Conservation (phyloP, 148 eudicot genomes). For the Persicaria maculosa region DNA sequence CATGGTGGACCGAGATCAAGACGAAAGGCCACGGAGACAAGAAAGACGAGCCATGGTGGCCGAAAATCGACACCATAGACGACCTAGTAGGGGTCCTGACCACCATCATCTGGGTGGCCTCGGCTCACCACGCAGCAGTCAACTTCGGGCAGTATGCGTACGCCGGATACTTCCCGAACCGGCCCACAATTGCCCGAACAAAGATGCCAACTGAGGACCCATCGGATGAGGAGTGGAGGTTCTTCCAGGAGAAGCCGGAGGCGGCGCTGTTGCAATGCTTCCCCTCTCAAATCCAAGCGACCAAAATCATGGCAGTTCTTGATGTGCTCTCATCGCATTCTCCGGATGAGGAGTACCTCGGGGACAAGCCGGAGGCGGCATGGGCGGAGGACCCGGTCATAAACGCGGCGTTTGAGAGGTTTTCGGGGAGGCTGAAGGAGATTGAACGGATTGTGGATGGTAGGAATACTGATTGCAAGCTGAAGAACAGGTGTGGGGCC, state of each 20-base stretch:
- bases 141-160: slow-evolving; percentile 71
- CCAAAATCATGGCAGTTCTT: slow-evolving; percentile 45
- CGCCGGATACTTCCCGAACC: slow-evolving; percentile 60
- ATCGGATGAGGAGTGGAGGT: slow-evolving; percentile 22
- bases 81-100: slow-evolving; percentile 47
- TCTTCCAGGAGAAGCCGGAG: slow-evolving; percentile 40
- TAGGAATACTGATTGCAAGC: slow-evolving; percentile 31
- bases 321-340: slow-evolving; percentile 61
- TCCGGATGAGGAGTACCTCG: slow-evolving; percentile 63
- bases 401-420: slow-evolving; percentile 50
- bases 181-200: slow-evolving; percentile 51
- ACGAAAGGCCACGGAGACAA: slow-evolving; percentile 57
- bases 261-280: slow-evolving; percentile 27
- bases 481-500: slow-evolving; percentile 59
- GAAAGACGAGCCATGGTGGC: slow-evolving; percentile 15
- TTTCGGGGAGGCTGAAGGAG: slow-evolving; percentile 38
- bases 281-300: slow-evolving; percentile 60
- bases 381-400: slow-evolving; percentile 38
- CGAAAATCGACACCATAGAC: slow-evolving; percentile 40
- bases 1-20: slow-evolving; percentile 67
- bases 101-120: slow-evolving; percentile 68
- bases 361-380: slow-evolving; percentile 26
- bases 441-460: slow-evolving; percentile 55
- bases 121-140: slow-evolving; percentile 16
- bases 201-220: slow-evolving; percentile 63